These are phyloP conservation scores for Lignosus rhinocerotis DNA, from an alignment of 1,284 basidiomycete genomes.

Conservation along the genomic window DNA sequence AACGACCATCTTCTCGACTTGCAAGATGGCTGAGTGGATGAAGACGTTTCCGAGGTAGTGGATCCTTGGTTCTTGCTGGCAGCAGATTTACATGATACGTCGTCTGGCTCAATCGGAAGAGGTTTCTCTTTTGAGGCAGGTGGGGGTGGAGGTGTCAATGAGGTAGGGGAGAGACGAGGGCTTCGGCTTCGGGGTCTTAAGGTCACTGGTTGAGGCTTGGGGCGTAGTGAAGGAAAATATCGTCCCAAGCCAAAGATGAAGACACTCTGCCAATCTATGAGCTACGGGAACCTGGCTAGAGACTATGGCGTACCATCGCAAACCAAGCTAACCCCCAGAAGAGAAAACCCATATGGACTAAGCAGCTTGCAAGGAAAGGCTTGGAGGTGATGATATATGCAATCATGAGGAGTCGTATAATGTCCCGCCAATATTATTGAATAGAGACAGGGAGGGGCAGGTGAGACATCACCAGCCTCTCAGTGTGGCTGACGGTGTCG, in stretches of 20 bases:
- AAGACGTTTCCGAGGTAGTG: not conserved
- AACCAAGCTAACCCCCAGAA: constrained; percentile 1
- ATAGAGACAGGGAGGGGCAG: not conserved
- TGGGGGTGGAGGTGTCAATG: not conserved
- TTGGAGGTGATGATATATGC: not conserved
- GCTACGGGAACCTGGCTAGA: not conserved
- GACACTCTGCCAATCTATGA: not conserved
- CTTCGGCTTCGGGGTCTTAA: not conserved
- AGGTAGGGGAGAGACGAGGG: not conserved
- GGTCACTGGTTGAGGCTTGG: not conserved
- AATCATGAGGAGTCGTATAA: constrained; percentile 9
- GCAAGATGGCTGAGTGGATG: constrained; percentile 2
- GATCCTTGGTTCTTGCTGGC: not conserved
- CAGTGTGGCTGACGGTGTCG: constrained; percentile 1
- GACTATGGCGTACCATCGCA: not conserved
- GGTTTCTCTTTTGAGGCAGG: not conserved
- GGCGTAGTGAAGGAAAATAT: not conserved
- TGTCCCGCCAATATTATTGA: not conserved
- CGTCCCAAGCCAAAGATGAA: not conserved
- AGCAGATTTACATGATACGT: constrained; percentile 1
- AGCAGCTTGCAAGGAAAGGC: not conserved
- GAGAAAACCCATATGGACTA: constrained; percentile 3
- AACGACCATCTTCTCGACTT: constrained; percentile 17
- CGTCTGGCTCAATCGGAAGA: constrained; percentile 1
- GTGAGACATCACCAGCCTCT: constrained; percentile 4